phyloP scores from a whole-genome alignment of 345 rosid species.

The Acer saccharum region DNA sequence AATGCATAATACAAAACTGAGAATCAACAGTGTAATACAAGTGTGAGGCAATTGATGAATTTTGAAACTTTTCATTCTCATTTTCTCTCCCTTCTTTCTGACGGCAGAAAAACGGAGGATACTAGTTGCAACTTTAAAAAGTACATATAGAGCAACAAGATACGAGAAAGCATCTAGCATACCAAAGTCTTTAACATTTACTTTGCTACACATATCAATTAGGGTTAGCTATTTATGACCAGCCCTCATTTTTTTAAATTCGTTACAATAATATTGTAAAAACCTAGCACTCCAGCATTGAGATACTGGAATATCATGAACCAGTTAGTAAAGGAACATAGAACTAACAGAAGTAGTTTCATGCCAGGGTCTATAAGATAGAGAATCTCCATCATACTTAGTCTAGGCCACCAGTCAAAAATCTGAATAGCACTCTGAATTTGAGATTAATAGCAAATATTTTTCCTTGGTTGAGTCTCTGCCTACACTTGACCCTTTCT shows the following conservation, averaged over 20 bases:
- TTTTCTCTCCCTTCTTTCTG: constrained; percentile 11
- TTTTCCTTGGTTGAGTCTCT: neutral
- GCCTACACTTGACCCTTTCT: neutral
- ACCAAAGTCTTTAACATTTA: neutral
- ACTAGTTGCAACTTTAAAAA: neutral
- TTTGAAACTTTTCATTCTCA: neutral
- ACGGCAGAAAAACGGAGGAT: neutral
- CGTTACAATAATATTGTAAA: neutral
- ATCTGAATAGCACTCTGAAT: neutral
- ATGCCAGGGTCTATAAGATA: neutral
- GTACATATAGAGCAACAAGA: constrained; percentile 8
- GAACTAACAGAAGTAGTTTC: neutral
- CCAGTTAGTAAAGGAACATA: neutral
- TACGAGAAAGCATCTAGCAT: neutral
- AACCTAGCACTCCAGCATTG: neutral
- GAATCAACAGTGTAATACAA: neutral
- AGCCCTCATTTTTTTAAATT: neutral
- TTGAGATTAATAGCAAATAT: neutral
- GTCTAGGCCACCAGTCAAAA: neutral
- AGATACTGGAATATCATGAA: neutral
- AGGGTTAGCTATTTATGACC: neutral
- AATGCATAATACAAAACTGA: neutral
- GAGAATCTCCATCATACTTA: neutral
- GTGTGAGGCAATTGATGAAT: neutral
- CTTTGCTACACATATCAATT: neutral